Evolutionary conservation across 371 early-diverging fungal species (phyloP).

Genomic region (Lichtheimia corymbifera): DNA sequence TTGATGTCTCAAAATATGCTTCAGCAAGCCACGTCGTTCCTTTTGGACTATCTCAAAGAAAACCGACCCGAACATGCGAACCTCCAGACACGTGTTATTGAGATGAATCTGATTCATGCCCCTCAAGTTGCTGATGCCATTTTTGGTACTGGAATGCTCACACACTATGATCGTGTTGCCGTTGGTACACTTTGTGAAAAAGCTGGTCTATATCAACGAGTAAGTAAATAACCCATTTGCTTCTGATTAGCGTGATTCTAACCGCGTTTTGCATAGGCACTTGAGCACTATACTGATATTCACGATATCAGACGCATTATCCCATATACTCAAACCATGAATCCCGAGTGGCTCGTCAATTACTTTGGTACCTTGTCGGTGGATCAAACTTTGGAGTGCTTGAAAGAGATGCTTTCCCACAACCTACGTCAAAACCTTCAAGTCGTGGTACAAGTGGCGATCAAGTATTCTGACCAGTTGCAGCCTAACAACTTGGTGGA

Average conservation of each 20-base stretch:
- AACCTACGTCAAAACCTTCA: conserved; percentile 95
- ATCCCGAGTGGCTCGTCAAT: conserved; percentile 84
- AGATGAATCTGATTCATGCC: conserved; percentile 95
- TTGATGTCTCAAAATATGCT: conserved; percentile 92
- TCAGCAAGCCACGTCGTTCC: conserved; percentile 95
- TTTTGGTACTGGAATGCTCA: conserved; percentile 91
- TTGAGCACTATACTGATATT: conserved; percentile 96
- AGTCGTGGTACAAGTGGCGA: conserved; percentile 92
- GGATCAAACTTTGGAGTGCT: conserved; percentile 90
- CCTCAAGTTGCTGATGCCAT: conserved; percentile 99
- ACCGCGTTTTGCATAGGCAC: conserved; percentile 53
- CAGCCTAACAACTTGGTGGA: conserved; percentile 86
- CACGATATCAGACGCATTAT: conserved; percentile 96
- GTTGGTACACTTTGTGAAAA: conserved; percentile 95
- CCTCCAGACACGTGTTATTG: conserved; percentile 94
- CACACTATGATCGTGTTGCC: conserved; percentile 90
- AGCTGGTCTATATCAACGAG: conserved; percentile 93
- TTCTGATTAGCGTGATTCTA: too few species aligned
- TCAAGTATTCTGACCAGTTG: conserved; percentile 94
- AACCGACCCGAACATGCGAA: conserved; percentile 88
- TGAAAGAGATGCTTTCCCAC: conserved; percentile 84
- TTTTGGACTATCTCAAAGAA: conserved; percentile 93
- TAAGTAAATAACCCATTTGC: conserved; percentile 28
- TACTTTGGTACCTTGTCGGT: conserved; percentile 95
- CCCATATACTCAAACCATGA: conserved; percentile 83